Evolutionary conservation across 306 rosid genomes (phyloP), one percentile per base, ranked within the genome.

Genomic region (Cercis canadensis): DNA sequence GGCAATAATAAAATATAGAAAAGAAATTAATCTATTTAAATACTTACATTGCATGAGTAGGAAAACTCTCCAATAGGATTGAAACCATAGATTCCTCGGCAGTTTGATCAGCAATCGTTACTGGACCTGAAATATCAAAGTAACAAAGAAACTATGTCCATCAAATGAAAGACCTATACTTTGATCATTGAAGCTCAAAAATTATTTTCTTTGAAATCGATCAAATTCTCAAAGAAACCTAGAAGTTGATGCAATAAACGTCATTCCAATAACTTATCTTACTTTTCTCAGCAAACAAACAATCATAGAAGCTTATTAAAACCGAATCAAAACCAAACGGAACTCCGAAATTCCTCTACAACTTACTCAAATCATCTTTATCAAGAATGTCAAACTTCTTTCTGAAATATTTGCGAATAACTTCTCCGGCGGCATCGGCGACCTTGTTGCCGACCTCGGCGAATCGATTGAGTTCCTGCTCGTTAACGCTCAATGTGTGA

Each of bases 11-110:
- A 33, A 16, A 36, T 10, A 49, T 5, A 36, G 12, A 51, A 8
- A 33, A 67, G 2, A 2, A 10, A 24, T 24, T 4, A 57, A 29
- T 21, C 9, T 15, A 12, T 24, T 21, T 5, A 64, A 74, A 16
- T 11, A 73, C 74, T 78, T 70, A 94, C 98, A 90, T 78, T 17
- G 96, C 97, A 79, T 94, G 98, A 74, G 92, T 84, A 57, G 98
- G 95, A 44, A 90, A 83, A 75, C 59, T 86, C 31, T 90, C 76
- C 5, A 51, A 74, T 52, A 90, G 52, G 72, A 83, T 52, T 9
- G 98, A 89, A 62, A 81, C 85, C 97, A 90, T 94, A 41, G 94
- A 81, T 68, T 89, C 97, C 83, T 94, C 98, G 5, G 98, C 97
- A 36, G 89, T 77, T 81, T 75, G 85, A 80, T 94, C 98, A 3